Conservation (phyloP, 1,284 basidiomycete genomes). For the Butyriboletus appendiculatus region DNA sequence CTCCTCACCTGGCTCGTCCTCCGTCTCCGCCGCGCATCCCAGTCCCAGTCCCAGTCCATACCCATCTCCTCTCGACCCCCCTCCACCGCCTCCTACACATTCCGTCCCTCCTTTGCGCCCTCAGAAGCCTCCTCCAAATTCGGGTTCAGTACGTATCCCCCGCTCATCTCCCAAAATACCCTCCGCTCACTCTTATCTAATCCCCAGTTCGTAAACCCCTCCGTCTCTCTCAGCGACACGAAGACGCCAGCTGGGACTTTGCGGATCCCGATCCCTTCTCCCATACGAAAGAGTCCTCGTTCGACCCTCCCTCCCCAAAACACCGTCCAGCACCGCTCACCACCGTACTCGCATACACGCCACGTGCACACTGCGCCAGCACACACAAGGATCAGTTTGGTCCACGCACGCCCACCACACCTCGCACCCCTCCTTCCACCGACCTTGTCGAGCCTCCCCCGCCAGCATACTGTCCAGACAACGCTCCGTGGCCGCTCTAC, state of each 20-base stretch:
- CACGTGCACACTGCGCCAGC: constrained; percentile 17
- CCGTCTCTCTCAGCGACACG: constrained; percentile 21
- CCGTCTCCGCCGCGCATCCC: neutral
- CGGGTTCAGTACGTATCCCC: constrained; percentile 22
- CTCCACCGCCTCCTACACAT: constrained; percentile 14
- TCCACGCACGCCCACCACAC: constrained; percentile 20
- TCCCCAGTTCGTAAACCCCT: constrained; percentile 27
- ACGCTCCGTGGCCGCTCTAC: neutral
- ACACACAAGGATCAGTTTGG: constrained; percentile 25
- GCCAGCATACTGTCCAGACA: constrained; percentile 28
- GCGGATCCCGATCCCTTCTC: constrained; percentile 30
- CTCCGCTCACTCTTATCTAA: neutral
- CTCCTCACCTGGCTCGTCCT: neutral
- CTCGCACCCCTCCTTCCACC: constrained; percentile 2
- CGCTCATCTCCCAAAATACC: neutral
- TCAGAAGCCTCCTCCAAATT: constrained; percentile 34
- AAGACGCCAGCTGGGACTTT: constrained; percentile 34
- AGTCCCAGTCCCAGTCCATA: neutral
- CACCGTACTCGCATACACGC: constrained; percentile 1
- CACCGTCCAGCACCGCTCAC: constrained; percentile 20
- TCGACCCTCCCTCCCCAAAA: constrained; percentile 5
- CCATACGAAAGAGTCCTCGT: constrained; percentile 1
- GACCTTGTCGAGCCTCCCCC: constrained; percentile 28
- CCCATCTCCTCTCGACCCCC: constrained; percentile 9
- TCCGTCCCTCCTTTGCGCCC: constrained; percentile 28